phyloP scores from a whole-genome alignment of 176 grass and related monocot species.

The Zoysia japonica region DNA sequence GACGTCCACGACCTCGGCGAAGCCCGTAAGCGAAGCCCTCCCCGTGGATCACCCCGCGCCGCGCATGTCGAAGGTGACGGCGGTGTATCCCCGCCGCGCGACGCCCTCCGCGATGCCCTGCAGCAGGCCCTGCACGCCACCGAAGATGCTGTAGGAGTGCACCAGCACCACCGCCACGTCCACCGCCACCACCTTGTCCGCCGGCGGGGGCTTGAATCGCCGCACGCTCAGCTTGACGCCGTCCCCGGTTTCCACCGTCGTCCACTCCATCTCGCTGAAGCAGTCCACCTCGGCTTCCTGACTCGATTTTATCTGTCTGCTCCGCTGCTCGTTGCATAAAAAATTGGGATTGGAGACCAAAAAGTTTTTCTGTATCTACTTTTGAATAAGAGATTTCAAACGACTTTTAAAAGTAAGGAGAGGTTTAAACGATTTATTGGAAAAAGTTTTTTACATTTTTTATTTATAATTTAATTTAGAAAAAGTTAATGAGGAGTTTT shows the following conservation, averaged over 20 bases:
- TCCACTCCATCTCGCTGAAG: slow-evolving; percentile 54
- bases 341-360: too few relatives aligned
- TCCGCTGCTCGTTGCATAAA: background rate
- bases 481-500: too few relatives aligned
- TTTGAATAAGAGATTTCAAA: too few relatives aligned
- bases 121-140: slow-evolving; percentile 90
- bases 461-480: too few relatives aligned
- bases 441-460: too few relatives aligned
- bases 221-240: slow-evolving; percentile 74
- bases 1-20: slow-evolving; percentile 73
- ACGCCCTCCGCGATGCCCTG: slow-evolving; percentile 84
- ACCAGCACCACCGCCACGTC: slow-evolving; percentile 77
- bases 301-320: slow-evolving; percentile 38
- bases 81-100: slow-evolving; percentile 52
- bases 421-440: too few relatives aligned
- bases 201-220: slow-evolving; percentile 63
- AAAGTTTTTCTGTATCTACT: too few relatives aligned
- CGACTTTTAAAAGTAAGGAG: too few relatives aligned
- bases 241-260: slow-evolving; percentile 74
- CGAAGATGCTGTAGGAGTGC: slow-evolving; percentile 88
- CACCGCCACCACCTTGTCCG: slow-evolving; percentile 31
- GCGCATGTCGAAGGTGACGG: slow-evolving; percentile 97
- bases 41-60: slow-evolving; percentile 84
- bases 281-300: slow-evolving; percentile 27
- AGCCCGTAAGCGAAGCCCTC: slow-evolving; percentile 75